Percentiles rank a stretch among this genome's conserved stretches.
Evolutionary conservation across 2,329 filamentous ascomycete species (phyloP).

Genomic region (Teratosphaeria nubilosa): DNA sequence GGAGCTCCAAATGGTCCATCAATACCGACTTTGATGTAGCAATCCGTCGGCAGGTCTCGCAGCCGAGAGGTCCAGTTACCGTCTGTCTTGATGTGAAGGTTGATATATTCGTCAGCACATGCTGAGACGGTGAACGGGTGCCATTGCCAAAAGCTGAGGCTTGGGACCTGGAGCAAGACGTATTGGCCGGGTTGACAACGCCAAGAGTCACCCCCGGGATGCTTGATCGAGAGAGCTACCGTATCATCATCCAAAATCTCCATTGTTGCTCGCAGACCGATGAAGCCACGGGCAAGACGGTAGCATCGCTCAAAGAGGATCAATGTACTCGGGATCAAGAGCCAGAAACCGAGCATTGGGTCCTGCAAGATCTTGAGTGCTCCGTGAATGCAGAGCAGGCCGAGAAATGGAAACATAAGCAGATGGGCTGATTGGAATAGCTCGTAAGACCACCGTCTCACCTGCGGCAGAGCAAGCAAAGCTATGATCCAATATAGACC

Average conservation of each 20-base stretch:
- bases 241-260: conserved; percentile 45
- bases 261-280: conserved; percentile 38
- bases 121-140: conserved; percentile 51
- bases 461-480: conserved; percentile 40
- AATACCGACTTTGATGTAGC: conserved; percentile 41
- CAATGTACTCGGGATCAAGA: conserved; percentile 44
- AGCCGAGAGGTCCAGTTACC: conserved; percentile 46
- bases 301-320: conserved; percentile 40
- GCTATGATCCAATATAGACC: conserved; percentile 42
- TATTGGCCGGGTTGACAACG: conserved; percentile 49
- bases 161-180: conserved; percentile 46
- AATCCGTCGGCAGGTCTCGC: conserved; percentile 32
- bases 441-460: conserved; percentile 45
- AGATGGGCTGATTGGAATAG: conserved; percentile 48
- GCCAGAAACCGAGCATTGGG: conserved; percentile 49
- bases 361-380: conserved; percentile 41
- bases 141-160: conserved; percentile 47
- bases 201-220: conserved; percentile 42
- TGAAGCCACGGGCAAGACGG: conserved; percentile 40
- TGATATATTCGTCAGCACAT: conserved; percentile 43
- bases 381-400: conserved; percentile 46
- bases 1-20: conserved; percentile 51
- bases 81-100: conserved; percentile 49
- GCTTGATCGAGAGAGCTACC: conserved; percentile 39
- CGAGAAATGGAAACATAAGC: conserved; percentile 50